phyloP scores from a whole-genome alignment of 2,329 filamentous ascomycete genomes.

The Gaeumannomyces tritici region DNA sequence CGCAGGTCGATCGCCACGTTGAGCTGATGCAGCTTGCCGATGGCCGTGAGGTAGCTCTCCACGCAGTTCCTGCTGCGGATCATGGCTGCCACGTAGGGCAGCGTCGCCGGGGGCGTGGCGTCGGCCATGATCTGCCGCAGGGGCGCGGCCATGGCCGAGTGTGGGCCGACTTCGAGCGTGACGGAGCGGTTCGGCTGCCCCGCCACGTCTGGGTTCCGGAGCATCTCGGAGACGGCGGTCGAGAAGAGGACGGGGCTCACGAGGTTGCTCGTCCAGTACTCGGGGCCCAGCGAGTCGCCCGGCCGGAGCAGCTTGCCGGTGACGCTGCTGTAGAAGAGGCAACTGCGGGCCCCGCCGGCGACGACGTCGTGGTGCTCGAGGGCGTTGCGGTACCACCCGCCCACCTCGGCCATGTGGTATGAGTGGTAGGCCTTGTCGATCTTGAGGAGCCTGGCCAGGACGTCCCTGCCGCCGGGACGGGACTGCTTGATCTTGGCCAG shows the following conservation, averaged over 20 bases:
- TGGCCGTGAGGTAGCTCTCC: conserved; percentile 9
- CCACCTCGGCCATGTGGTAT: conserved; percentile 9
- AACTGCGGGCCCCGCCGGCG: no score
- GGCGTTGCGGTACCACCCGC: background rate
- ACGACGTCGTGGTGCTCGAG: conserved; percentile 4
- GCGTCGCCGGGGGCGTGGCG: no score
- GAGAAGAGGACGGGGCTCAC: conserved; percentile 21
- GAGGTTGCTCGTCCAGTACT: conserved; percentile 26
- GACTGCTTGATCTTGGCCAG: conserved; percentile 11
- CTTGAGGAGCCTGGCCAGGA: conserved; percentile 10
- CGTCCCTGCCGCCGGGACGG: background rate
- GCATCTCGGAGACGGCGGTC: conserved; percentile 12
- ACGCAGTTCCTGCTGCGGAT: conserved; percentile 7
- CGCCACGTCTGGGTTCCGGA: no score
- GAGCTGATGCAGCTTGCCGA: conserved; percentile 7
- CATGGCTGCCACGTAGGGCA: conserved; percentile 8
- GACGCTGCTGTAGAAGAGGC: no score
- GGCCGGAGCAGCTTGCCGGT: conserved; percentile 3
- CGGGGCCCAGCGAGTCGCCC: conserved; percentile 7
- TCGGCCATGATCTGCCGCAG: conserved; percentile 16
- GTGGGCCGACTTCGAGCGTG: conserved; percentile 33
- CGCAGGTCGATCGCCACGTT: conserved; percentile 9
- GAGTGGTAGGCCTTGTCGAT: conserved; percentile 18
- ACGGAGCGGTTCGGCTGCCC: conserved; percentile 16
- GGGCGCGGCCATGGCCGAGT: conserved; percentile 23